phyloP scores from a whole-genome alignment of 352 stramenopile genomes.

The Thraustotheca clavata region DNA sequence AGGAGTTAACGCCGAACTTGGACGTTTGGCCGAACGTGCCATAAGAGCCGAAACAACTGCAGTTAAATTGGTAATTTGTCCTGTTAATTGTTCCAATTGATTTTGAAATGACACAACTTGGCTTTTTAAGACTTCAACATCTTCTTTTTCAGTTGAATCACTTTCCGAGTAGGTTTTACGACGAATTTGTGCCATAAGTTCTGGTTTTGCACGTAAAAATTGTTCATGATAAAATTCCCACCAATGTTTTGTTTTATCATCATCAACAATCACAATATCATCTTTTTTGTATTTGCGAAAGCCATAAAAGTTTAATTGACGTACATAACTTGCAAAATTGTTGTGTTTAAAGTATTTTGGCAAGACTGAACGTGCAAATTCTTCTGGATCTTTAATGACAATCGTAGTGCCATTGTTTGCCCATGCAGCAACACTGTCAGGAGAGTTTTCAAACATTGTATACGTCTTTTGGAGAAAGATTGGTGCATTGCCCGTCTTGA shows the following conservation, averaged over 20 bases:
- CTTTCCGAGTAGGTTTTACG: constrained; percentile 47
- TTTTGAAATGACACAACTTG: constrained; percentile 17
- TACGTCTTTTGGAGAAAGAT: constrained; percentile 91
- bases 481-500: constrained; percentile 27
- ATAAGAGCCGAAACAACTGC: constrained; percentile 14
- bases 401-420: constrained; percentile 74
- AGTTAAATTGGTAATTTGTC: constrained; percentile 16
- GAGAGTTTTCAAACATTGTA: constrained; percentile 89
- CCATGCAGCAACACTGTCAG: constrained; percentile 68
- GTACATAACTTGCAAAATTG: constrained; percentile 91
- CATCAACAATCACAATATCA: constrained; percentile 34
- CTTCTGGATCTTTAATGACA: constrained; percentile 87
- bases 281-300: constrained; percentile 91
- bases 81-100: constrained; percentile 16
- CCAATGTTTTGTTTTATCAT: constrained; percentile 38
- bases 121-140: constrained; percentile 20
- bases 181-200: constrained; percentile 82
- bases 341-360: constrained; percentile 93
- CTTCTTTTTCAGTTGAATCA: constrained; percentile 11
- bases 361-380: constrained; percentile 87
- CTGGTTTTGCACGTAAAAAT: constrained; percentile 71
- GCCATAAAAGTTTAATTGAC: constrained; percentile 91
- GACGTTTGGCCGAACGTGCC: background rate
- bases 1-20: background rate
- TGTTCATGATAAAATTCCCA: constrained; percentile 91